Evolutionary conservation across 306 rosid species (phyloP).

Genomic region (Potentilla sterilis): DNA sequence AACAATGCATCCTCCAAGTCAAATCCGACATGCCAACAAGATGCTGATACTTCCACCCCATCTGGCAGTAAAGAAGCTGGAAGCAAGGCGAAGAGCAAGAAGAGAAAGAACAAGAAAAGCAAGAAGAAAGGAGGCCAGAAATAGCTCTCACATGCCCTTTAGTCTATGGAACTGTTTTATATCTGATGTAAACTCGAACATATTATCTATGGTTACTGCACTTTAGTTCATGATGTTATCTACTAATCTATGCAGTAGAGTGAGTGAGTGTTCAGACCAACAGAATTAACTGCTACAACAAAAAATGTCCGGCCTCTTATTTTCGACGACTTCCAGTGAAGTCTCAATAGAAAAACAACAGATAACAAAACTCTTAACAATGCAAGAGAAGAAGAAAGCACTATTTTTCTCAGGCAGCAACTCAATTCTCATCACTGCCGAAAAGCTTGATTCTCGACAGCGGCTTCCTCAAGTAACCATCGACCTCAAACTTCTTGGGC

Average conservation of each 20-base stretch:
- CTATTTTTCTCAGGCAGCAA: neutral
- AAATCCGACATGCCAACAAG: neutral
- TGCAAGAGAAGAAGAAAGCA: neutral
- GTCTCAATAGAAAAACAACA: neutral
- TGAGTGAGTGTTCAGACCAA: neutral
- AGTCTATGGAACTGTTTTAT: neutral
- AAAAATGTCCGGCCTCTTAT: neutral
- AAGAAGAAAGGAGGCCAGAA: neutral
- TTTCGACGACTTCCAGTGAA: no score
- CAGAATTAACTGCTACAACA: neutral
- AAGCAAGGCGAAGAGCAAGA: conserved; percentile 12
- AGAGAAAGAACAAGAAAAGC: neutral
- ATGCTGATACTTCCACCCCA: neutral
- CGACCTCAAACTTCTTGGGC: conserved; percentile 86
- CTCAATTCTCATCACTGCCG: conserved; percentile 67
- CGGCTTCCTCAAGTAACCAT: conserved; percentile 72
- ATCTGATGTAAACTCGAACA: neutral
- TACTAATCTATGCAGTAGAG: neutral
- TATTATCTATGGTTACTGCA: neutral
- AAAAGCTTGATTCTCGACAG: conserved; percentile 78
- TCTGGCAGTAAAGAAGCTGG: neutral
- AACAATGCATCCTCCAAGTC: neutral
- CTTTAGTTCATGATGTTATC: neutral
- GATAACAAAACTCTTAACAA: neutral
- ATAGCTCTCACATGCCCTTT: neutral